Evolutionary conservation across 805 yeast genomes (phyloP).

Genomic region (Maudiozyma serrabonitensis): DNA sequence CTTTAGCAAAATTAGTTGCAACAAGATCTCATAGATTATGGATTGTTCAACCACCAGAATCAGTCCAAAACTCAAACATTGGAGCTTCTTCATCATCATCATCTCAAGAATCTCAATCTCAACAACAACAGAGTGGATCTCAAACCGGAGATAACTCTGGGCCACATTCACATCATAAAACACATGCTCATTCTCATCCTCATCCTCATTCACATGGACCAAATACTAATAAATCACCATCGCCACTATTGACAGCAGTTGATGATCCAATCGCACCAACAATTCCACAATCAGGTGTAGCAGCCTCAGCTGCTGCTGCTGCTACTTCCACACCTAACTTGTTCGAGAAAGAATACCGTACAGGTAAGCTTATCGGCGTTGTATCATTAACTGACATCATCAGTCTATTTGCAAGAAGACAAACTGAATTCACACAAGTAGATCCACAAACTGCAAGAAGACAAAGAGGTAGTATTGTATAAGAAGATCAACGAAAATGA

Average conservation of each 20-base stretch:
- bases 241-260: slow-evolving; percentile 19
- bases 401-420: slow-evolving; percentile 59
- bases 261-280: slow-evolving; percentile 12
- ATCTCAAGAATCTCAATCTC: background rate
- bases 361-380: slow-evolving; percentile 84
- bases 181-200: background rate
- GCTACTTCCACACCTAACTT: slow-evolving; percentile 18
- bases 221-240: slow-evolving; percentile 7
- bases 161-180: background rate
- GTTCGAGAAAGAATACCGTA: slow-evolving; percentile 41
- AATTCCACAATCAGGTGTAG: slow-evolving; percentile 7
- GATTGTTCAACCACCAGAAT: slow-evolving; percentile 55
- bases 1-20: slow-evolving; percentile 90
- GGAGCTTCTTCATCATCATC: background rate
- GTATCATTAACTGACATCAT: slow-evolving; percentile 85
- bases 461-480: slow-evolving; percentile 59
- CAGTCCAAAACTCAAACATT: slow-evolving; percentile 26
- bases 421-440: slow-evolving; percentile 54
- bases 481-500: background rate
- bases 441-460: slow-evolving; percentile 86
- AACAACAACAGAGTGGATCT: background rate
- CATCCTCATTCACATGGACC: background rate
- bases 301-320: slow-evolving; percentile 5
- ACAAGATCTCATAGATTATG: slow-evolving; percentile 86
- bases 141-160: background rate